Percentiles rank a stretch among this genome's conserved stretches.
Conservation (phyloP, 805 yeast genomes). For the Teunomyces lycoperdinae region DNA sequence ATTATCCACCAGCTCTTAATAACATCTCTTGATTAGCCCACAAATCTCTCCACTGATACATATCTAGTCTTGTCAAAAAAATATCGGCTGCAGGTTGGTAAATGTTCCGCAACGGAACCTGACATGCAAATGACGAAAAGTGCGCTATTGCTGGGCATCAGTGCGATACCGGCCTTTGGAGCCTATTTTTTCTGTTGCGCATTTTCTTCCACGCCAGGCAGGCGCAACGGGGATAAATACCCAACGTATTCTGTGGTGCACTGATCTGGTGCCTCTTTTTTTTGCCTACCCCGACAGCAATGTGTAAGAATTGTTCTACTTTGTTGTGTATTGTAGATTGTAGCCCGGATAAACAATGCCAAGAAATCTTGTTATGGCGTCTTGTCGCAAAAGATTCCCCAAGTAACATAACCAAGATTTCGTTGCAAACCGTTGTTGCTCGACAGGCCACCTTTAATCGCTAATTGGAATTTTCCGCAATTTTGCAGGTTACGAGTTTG, state of each 20-base stretch:
- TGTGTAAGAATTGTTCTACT: not conserved
- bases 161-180: not conserved
- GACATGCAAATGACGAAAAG: not conserved
- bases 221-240: not conserved
- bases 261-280: not conserved
- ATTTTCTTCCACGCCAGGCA: not conserved
- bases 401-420: not conserved
- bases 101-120: slow-evolving; percentile 2
- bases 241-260: not conserved
- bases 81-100: slow-evolving; percentile 2
- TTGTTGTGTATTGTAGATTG: not conserved
- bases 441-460: not conserved
- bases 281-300: not conserved
- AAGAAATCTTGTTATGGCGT: not conserved
- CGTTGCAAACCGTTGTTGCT: not conserved
- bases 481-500: not conserved
- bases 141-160: not conserved
- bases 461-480: not conserved
- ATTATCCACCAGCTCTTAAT: not conserved
- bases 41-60: slow-evolving; percentile 1
- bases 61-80: not conserved
- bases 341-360: not conserved
- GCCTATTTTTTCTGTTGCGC: not conserved
- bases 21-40: not conserved
- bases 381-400: not conserved